Base-by-base conservation (phyloP, 495 filamentous ascomycete genomes). In the Penicillium lividum region DNA sequence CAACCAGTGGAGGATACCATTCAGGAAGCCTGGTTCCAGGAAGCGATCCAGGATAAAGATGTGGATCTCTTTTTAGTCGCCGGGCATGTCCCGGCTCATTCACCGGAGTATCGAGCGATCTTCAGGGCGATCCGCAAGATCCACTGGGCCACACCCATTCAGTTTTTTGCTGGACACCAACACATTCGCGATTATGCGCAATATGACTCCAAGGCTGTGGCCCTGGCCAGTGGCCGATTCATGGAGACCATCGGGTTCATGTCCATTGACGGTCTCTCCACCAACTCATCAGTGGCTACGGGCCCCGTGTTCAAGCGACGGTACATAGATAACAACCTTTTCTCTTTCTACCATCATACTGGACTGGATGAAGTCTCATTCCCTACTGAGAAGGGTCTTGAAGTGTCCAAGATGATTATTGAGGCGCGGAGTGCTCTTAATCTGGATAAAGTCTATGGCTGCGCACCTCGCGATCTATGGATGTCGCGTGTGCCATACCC, bases 161-260 rank as follows among this genome's bases (percentile, higher is more conserved):
- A 92, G 60, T 97, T 98, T 70, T 92, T 98, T 54, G 93, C 91
- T 46, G 94, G 94, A 5, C 94, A 98, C 67, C 84, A 86, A 28
- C 94, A 98, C 68, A 88, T 97, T 44, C 84, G 94, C 5, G 92
- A 98, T 64, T 94, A 89, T 66, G 84, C 79, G 16, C 82, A 83
- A 49, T 98, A 89, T 66, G 94, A 98, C 68, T 76, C 79, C 45
- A 89, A 88, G 60, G 88, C 93, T 2, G 88, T 87, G 57, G 94
- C 86, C 1, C 73, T 98, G 13, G 92, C 92, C 33, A 92, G 89
- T 65, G 94, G 94, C n/a, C 82, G 93, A 3, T 98, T 97, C 71
- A 92, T 97, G 82, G 94, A 98, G 74, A 98, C 95, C n/a, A 86
- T 97, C 50, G 94, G 94, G 5, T 98, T 92, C 78, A 83, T 95